Base-by-base conservation (phyloP, 2,329 filamentous ascomycete genomes). In the Didymella segeticola region DNA sequence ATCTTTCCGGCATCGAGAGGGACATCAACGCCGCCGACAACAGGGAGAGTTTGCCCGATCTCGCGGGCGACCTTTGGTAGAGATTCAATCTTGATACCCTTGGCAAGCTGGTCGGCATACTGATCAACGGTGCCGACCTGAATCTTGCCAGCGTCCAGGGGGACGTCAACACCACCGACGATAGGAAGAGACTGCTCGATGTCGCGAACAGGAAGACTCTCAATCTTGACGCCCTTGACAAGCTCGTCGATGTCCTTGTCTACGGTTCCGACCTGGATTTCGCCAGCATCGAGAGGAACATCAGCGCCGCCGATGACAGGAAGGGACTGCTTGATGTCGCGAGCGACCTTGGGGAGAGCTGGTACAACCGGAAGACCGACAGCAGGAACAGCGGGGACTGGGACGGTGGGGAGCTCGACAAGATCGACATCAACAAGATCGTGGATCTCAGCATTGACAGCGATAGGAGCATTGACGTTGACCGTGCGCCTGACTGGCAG, bases 121-220 rank as follows among this genome's bases (percentile, higher is more conserved):
- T 30, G 20, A 19, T 49, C 46, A 3, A 46, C 33, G n/a, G 45
- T 54, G 20, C 51, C 47, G 9, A 56, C 42, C 19, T 50, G 41
- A 9, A 51, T 34, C 36, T 56, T 43, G 4, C 41, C 37, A 17
- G 36, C 46, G 19, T 50, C 53, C 5, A 50, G 36, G 10, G 53
- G 46, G 3, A 42, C 41, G 5, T 41, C n/a, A 5, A 31, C 47
- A n/a, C 22, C 30, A 12, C 52, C 47, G 22, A 43, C 42, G n/a
- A 50, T 31, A 19, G 47, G 52, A 15, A 46, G 26, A 23, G 12
- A 39, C 39, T 49, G 51, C 30, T 48, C 26, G 14, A 48, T 11
- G 4, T 54, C 26, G 22, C 45, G 39, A n/a, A 22, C 29, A 20
- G 41, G 48, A n/a, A 52, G 34, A 7, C 25, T n/a, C 23, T 43